A percentile compares a stretch with the other conserved stretches of the same genome.
Conservation (phyloP, 176 grass and related monocot genomes). For the Carex cristatella region DNA sequence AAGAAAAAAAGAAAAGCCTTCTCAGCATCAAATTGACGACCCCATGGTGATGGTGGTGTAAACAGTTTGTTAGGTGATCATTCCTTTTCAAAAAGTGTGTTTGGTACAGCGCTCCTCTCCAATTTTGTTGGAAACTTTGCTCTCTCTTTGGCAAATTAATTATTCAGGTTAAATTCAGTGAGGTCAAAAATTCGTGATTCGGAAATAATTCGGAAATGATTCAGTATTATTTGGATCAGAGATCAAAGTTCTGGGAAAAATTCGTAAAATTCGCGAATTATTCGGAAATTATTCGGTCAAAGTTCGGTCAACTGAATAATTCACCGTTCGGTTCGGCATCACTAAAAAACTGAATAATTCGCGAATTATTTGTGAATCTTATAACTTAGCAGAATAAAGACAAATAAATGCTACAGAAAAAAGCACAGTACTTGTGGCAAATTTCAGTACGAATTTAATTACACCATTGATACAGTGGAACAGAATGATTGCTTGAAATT, state of each 20-base stretch:
- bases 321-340: too few species aligned
- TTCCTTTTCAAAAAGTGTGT: neutral
- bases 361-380: too few species aligned
- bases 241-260: too few species aligned
- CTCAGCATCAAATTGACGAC: neutral
- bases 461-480: neutral
- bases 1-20: neutral
- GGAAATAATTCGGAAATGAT: too few species aligned
- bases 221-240: too few species aligned
- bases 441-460: neutral
- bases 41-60: neutral
- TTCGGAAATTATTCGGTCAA: too few species aligned
- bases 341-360: too few species aligned
- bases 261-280: too few species aligned
- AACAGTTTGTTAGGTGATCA: neutral
- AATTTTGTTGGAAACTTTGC: neutral
- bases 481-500: neutral
- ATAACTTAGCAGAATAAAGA: too few species aligned
- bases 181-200: too few species aligned
- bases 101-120: neutral
- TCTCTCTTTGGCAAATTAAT: neutral
- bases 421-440: neutral
- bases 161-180: too few species aligned
- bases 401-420: neutral
- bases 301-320: too few species aligned